Evolutionary conservation across 2,329 filamentous ascomycete species (phyloP), one percentile per base, ranked within the genome.

Genomic region (Aspergillus udagawae): DNA sequence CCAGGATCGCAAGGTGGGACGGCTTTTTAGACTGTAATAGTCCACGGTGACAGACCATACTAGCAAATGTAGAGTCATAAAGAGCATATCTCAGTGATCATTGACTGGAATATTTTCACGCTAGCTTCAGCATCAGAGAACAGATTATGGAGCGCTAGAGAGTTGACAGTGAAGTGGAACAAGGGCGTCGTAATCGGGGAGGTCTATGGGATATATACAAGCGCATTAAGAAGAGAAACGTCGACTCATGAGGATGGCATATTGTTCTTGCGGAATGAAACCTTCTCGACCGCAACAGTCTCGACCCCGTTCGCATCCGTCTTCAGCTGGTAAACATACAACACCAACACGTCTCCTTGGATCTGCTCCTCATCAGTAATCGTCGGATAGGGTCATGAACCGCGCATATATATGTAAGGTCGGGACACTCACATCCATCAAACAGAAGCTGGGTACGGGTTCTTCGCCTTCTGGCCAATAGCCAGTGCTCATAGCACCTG

Each of bases 311-410:
- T 87, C 56, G 84, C 86, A 66, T 91, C 89, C 70, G 88, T 91
- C 72, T 87, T 85, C 69, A 92, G 75, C 73, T 92, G 89, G 73
- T 97, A 97, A 53, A 97, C 93, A 74, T 97, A 97, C 51, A 97
- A 82, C 58, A 95, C 95, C 64, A 97, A 83, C 17, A 95, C 95
- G 72, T 97, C 95, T 32, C 93, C 93, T 84, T 97, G 93, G 38
- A 96, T 91, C 91, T 96, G 66, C 60, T 65, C 45, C 58, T 51
- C 51, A 52, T 66, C 49, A 67, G 63, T 57, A 38, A 38, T 38
- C 32, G 32, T 17, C 32, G 14, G 32, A 14, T 38, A 38, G 32
- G 32, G 14, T 5, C 14, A 63, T 49, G 27, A 14, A 29, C 14
- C 27, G 20, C 49, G 55, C n/a, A 44, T 7, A 7, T 45, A 17